Evolutionary conservation across 2,329 filamentous ascomycete genomes (phyloP).

Genomic region (Clathrospora elynae): DNA sequence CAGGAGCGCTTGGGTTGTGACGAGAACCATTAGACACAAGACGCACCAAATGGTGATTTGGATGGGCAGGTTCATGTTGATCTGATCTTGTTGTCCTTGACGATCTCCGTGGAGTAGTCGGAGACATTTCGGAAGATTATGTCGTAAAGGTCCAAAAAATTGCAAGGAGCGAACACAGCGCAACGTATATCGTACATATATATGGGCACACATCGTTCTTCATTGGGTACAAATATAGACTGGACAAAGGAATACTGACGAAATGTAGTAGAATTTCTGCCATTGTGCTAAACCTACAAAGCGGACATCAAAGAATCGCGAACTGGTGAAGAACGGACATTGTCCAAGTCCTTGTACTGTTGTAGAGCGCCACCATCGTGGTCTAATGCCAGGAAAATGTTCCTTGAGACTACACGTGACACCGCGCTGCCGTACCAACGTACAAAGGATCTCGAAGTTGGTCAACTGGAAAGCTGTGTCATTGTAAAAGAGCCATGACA

Average conservation of each 20-base stretch:
- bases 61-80: conserved; percentile 2
- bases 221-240: conserved; percentile 18
- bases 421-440: neutral
- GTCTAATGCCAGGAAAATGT: conserved; percentile 1
- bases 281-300: conserved; percentile 22
- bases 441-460: neutral
- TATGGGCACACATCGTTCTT: conserved; percentile 25
- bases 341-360: conserved; percentile 17
- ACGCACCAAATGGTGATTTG: neutral
- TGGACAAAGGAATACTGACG: conserved; percentile 24
- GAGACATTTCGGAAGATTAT: conserved; percentile 10
- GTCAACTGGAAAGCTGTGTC: too few relatives aligned
- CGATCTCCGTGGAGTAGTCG: conserved; percentile 2
- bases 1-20: neutral
- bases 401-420: neutral
- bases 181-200: conserved; percentile 20
- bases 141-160: conserved; percentile 4
- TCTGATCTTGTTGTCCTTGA: conserved; percentile 1
- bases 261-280: conserved; percentile 10
- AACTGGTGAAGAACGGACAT: conserved; percentile 9
- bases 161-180: conserved; percentile 11
- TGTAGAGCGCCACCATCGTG: conserved; percentile 2
- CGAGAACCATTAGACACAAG: neutral
- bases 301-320: conserved; percentile 19
- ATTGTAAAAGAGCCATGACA: too few relatives aligned